Percentiles rank a stretch among this genome's conserved stretches.
These are phyloP conservation scores for Saturnispora kantuleensis DNA, from an alignment of 805 yeast species.

Conservation along the genomic window DNA sequence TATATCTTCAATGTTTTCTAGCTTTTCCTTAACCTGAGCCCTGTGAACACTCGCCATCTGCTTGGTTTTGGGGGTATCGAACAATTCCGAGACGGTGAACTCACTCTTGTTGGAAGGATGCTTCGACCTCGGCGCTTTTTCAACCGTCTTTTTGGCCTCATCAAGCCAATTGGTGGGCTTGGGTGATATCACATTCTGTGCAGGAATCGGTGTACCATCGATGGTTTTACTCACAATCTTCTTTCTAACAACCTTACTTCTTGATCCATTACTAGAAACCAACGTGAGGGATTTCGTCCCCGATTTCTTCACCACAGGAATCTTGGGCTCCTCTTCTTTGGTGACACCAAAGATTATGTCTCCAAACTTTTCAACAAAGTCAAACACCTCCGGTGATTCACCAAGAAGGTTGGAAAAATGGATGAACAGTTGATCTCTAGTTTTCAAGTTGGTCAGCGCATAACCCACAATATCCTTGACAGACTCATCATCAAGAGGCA, in stretches of 20 bases:
- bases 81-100: constrained; percentile 38
- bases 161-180: neutral
- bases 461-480: constrained; percentile 46
- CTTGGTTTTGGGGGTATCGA: constrained; percentile 29
- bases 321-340: constrained; percentile 1
- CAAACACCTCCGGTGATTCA: constrained; percentile 42
- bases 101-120: constrained; percentile 15
- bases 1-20: constrained; percentile 40
- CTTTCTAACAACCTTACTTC: constrained; percentile 9
- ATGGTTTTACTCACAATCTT: constrained; percentile 5
- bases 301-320: constrained; percentile 1
- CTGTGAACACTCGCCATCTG: constrained; percentile 15
- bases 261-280: constrained; percentile 12
- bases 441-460: constrained; percentile 33
- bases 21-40: constrained; percentile 31
- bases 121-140: too few species aligned
- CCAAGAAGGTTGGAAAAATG: constrained; percentile 52
- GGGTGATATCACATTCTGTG: too few species aligned
- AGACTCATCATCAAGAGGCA: constrained; percentile 53
- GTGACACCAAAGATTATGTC: constrained; percentile 28
- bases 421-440: constrained; percentile 37
- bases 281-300: constrained; percentile 12
- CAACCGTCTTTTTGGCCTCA: neutral
- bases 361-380: constrained; percentile 37
- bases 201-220: neutral